These are phyloP conservation scores for Fomitopsis betulina DNA, from an alignment of 1,284 basidiomycete genomes.

Conservation along the genomic window DNA sequence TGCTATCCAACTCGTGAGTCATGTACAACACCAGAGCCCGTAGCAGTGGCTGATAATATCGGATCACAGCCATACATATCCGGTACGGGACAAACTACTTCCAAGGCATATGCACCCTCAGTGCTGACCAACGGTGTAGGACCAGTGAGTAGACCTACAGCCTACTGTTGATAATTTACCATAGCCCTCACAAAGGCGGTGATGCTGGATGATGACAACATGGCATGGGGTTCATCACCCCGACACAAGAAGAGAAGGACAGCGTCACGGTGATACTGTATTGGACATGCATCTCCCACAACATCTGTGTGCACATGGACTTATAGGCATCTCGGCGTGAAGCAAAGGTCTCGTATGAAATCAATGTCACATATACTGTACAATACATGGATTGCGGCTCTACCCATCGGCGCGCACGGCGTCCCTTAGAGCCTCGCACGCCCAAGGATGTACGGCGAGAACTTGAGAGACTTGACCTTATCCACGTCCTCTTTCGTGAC, in stretches of 20 bases:
- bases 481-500: slow-evolving; percentile 63
- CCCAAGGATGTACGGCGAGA: slow-evolving; percentile 25
- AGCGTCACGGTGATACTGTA: background rate
- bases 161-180: background rate
- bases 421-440: slow-evolving; percentile 20
- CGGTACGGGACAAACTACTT: background rate
- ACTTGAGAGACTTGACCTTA: slow-evolving; percentile 66
- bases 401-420: too few relatives aligned
- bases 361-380: background rate
- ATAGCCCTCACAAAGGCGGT: slow-evolving; percentile 14
- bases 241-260: slow-evolving; percentile 1
- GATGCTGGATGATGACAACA: slow-evolving; percentile 28
- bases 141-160: background rate
- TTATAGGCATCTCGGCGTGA: too few relatives aligned
- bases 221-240: slow-evolving; percentile 23
- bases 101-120: background rate
- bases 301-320: too few relatives aligned
- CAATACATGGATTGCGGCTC: background rate
- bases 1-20: slow-evolving; percentile 1
- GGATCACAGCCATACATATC: background rate
- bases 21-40: background rate
- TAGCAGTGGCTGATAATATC: background rate
- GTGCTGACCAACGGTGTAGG: background rate
- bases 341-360: background rate
- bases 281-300: background rate